Conservation (phyloP, 495 filamentous ascomycete species). For the Aspergillus leporis region DNA sequence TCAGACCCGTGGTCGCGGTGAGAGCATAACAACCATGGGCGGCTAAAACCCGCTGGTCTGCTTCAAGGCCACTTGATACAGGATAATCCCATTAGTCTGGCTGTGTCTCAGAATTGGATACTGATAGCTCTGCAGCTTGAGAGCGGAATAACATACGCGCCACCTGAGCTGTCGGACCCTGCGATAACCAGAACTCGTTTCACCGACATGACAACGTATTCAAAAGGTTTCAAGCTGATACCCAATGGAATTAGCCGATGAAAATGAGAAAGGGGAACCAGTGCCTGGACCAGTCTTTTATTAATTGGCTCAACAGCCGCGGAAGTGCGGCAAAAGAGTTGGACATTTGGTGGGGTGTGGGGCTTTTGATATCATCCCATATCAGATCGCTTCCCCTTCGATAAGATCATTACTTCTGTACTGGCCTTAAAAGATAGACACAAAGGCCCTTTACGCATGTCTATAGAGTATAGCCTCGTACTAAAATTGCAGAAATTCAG, state of each 20-base stretch:
- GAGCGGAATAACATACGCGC: constrained; percentile 63
- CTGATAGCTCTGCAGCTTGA: constrained; percentile 2
- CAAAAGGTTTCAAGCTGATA: neutral
- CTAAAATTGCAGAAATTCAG: neutral
- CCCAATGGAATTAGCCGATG: neutral
- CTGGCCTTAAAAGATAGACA: neutral
- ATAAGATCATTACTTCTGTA: constrained; percentile 20
- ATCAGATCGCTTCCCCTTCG: neutral
- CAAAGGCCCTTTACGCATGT: too few relatives aligned
- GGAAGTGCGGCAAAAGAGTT: neutral
- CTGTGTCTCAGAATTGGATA: neutral
- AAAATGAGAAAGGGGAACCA: neutral
- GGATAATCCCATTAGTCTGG: constrained; percentile 19
- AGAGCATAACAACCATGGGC: constrained; percentile 92
- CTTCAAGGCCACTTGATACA: constrained; percentile 78
- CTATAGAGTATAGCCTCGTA: too few relatives aligned
- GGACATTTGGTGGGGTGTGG: constrained; percentile 8
- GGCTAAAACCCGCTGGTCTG: constrained; percentile 92
- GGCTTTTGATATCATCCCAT: neutral
- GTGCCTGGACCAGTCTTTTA: neutral
- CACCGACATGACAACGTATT: constrained; percentile 32
- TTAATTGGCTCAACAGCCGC: neutral
- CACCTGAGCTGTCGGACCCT: constrained; percentile 83
- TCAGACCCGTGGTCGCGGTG: constrained; percentile 94
- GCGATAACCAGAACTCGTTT: constrained; percentile 76